phyloP scores from a whole-genome alignment of 257 asterid genomes.

The Striga asiatica region DNA sequence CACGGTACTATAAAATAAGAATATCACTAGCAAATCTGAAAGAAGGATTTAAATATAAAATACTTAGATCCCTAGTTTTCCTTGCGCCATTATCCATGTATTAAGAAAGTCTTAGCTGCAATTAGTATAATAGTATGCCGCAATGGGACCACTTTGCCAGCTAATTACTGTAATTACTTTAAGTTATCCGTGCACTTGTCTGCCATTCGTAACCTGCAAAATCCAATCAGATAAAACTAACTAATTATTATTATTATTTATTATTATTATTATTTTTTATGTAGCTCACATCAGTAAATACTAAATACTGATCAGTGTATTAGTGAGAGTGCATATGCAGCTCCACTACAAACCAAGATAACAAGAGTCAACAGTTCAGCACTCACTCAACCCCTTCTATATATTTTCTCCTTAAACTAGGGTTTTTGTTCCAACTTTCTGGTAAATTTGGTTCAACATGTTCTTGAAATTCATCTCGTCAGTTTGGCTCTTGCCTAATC shows the following conservation, averaged over 20 bases:
- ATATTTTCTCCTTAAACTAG: conserved; percentile 13
- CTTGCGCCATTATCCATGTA: too few relatives aligned
- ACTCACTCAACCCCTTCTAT: conserved; percentile 3
- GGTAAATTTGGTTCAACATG: conserved; percentile 6
- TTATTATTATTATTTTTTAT: neutral
- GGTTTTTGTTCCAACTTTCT: conserved; percentile 11
- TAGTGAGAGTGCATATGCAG: conserved; percentile 25
- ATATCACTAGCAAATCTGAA: too few relatives aligned
- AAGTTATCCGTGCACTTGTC: conserved; percentile 21
- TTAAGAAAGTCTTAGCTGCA: too few relatives aligned
- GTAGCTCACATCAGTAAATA: conserved; percentile 11
- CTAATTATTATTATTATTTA: neutral
- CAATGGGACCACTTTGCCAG: conserved; percentile 32
- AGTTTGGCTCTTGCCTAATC: conserved; percentile 21
- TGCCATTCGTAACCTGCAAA: conserved; percentile 20
- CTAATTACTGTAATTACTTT: conserved; percentile 23
- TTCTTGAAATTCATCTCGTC: conserved; percentile 16
- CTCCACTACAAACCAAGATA: conserved; percentile 28
- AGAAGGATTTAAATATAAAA: too few relatives aligned
- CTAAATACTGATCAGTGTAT: conserved; percentile 21
- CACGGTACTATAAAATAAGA: too few relatives aligned
- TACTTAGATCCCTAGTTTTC: too few relatives aligned
- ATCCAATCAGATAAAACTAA: conserved; percentile 7
- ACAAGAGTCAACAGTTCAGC: conserved; percentile 20
- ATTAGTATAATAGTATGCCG: too few relatives aligned